These are phyloP conservation scores for Nigrospora sphaerica DNA, from an alignment of 2,329 filamentous ascomycete genomes.

Conservation along the genomic window DNA sequence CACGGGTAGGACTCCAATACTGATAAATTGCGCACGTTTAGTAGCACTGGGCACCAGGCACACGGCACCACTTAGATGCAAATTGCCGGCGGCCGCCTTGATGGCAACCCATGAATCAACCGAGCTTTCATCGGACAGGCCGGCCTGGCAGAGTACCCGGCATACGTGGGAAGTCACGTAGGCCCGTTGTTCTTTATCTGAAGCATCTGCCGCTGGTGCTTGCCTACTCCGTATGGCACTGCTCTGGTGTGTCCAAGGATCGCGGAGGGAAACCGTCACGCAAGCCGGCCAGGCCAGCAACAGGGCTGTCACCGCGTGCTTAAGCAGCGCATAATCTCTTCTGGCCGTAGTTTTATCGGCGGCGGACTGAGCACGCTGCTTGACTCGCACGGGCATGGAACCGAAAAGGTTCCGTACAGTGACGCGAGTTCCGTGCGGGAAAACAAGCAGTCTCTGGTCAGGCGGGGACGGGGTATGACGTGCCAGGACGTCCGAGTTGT, in stretches of 20 bases:
- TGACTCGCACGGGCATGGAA: conserved; percentile 83
- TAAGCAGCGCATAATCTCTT: conserved; percentile 60
- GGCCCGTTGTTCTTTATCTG: conserved; percentile 6
- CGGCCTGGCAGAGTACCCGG: conserved; percentile 58
- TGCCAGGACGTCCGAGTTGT: conserved; percentile 59
- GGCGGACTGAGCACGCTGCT: conserved; percentile 55
- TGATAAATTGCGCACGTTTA: conserved; percentile 73
- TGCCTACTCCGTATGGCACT: conserved; percentile 25
- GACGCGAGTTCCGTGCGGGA: conserved; percentile 66
- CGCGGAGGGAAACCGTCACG: conserved; percentile 52
- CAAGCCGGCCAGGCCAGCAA: conserved; percentile 61
- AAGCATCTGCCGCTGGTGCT: not conserved
- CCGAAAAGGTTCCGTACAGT: conserved; percentile 78
- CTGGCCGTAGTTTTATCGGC: conserved; percentile 42
- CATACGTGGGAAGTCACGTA: conserved; percentile 23
- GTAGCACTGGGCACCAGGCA: conserved; percentile 64
- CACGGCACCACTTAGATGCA: conserved; percentile 64
- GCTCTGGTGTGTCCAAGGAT: conserved; percentile 31
- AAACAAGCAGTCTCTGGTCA: conserved; percentile 48
- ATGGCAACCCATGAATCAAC: conserved; percentile 61
- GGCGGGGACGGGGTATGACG: conserved; percentile 55
- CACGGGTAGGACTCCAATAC: conserved; percentile 65
- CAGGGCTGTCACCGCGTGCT: conserved; percentile 51
- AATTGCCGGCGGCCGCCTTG: conserved; percentile 53
- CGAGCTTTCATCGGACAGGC: conserved; percentile 47